Evolutionary conservation across 163 green algal genomes (phyloP).

Genomic region (Chlamydomonas reinhardtii): DNA sequence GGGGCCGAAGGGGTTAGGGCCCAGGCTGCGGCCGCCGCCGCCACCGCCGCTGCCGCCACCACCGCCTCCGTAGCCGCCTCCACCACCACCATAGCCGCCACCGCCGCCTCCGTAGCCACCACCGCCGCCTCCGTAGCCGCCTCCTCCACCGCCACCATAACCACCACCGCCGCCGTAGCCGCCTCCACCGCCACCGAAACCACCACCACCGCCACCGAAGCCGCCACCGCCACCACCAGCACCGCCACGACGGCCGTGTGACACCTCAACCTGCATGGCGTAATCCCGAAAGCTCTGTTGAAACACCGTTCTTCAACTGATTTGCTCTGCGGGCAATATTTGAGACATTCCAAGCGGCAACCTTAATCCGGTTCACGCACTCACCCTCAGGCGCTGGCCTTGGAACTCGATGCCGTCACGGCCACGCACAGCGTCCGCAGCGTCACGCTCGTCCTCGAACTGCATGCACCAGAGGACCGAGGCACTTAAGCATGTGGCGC

Average conservation of each 20-base stretch:
- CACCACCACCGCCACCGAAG: neutral
- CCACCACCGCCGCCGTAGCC: slow-evolving; percentile 7
- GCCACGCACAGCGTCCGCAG: slow-evolving; percentile 75
- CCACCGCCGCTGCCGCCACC: slow-evolving; percentile 39
- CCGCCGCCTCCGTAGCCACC: slow-evolving; percentile 4
- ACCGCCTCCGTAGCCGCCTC: slow-evolving; percentile 15
- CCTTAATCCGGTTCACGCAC: too few species aligned
- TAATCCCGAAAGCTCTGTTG: neutral
- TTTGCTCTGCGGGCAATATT: neutral
- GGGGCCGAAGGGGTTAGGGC: slow-evolving; percentile 60
- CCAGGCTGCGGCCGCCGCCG: slow-evolving; percentile 50
- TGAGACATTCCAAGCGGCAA: neutral
- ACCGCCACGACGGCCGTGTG: slow-evolving; percentile 52
- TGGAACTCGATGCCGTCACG: slow-evolving; percentile 83
- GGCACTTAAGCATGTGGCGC: neutral
- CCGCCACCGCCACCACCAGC: slow-evolving; percentile 13
- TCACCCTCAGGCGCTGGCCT: slow-evolving; percentile 74
- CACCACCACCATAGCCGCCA: slow-evolving; percentile 7
- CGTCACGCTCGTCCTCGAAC: slow-evolving; percentile 80
- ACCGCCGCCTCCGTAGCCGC: slow-evolving; percentile 17
- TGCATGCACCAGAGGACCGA: slow-evolving; percentile 23
- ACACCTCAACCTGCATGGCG: slow-evolving; percentile 65
- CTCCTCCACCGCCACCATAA: slow-evolving; percentile 9
- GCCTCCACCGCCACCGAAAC: neutral
- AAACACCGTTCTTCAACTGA: neutral